Evolutionary conservation across 768 basidiomycete species (phyloP).

Genomic region (Saitozyma sp.): DNA sequence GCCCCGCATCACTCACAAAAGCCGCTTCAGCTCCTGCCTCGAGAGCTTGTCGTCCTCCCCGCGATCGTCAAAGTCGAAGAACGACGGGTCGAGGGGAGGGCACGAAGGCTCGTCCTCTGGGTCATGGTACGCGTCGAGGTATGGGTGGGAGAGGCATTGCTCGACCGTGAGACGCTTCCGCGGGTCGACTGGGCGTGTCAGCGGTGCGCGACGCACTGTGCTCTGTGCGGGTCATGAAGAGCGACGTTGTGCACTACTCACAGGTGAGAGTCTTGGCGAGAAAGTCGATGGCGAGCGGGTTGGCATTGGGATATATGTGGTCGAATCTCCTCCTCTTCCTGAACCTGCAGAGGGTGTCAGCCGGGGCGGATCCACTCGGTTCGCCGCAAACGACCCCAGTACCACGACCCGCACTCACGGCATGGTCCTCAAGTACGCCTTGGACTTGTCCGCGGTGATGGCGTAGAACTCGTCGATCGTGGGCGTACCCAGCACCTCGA

Average conservation of each 20-base stretch:
- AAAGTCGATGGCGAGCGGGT: conserved; percentile 71
- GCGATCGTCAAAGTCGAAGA: conserved; percentile 96
- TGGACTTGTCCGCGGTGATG: conserved; percentile 85
- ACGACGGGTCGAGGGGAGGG: conserved; percentile 89
- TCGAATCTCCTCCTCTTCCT: conserved; percentile 80
- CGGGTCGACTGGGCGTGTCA: conserved; percentile 65
- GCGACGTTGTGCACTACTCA: conserved; percentile 12
- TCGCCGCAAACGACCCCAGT: background rate
- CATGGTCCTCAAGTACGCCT: conserved; percentile 91
- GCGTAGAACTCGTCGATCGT: conserved; percentile 97
- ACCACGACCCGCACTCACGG: conserved; percentile 54
- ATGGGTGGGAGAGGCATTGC: conserved; percentile 90
- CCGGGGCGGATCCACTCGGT: background rate
- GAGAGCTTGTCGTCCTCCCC: conserved; percentile 81
- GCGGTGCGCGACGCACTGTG: background rate
- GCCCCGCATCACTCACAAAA: conserved; percentile 36
- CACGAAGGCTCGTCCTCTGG: conserved; percentile 96
- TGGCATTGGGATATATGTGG: conserved; percentile 86
- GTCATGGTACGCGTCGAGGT: conserved; percentile 92
- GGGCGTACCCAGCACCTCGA: conserved; percentile 95
- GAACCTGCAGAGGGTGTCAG: conserved; percentile 56
- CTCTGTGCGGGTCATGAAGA: too few relatives aligned
- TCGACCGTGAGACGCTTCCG: conserved; percentile 95
- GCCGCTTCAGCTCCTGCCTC: conserved; percentile 81
- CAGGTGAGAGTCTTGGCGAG: conserved; percentile 77